Conservation (phyloP, 2,329 filamentous ascomycete species). For the Cylindrodendrum hubeiense region DNA sequence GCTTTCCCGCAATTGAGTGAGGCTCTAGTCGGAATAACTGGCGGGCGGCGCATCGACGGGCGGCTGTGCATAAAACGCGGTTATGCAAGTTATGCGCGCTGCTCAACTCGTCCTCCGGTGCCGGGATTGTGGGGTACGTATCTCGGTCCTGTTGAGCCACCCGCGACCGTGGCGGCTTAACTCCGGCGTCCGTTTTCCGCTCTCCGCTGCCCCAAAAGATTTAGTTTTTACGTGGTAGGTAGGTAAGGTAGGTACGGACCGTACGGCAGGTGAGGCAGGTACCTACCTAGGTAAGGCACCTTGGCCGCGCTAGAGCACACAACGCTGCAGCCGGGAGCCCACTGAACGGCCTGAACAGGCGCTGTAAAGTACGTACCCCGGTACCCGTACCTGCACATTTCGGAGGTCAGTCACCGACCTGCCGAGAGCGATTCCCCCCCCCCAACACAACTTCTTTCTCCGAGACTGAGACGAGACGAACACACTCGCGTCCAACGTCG, state of each 20-base stretch:
- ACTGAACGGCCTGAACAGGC: too few species aligned
- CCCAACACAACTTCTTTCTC: slow-evolving; percentile 21
- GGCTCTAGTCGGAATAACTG: slow-evolving; percentile 40
- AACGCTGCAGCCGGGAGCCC: too few species aligned
- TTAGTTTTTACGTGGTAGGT: not conserved
- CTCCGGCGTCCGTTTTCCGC: slow-evolving; percentile 37
- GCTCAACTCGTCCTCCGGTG: slow-evolving; percentile 27
- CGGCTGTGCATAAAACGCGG: slow-evolving; percentile 28
- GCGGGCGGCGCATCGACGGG: slow-evolving; percentile 6
- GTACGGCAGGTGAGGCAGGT: too few species aligned
- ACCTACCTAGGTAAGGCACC: too few species aligned
- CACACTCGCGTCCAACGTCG: not conserved
- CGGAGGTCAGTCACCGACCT: slow-evolving; percentile 19
- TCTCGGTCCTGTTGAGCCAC: not conserved
- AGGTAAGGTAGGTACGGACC: too few species aligned
- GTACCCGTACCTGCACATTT: slow-evolving; percentile 4
- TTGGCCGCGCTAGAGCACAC: too few species aligned
- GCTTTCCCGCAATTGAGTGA: slow-evolving; percentile 32
- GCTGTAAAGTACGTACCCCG: not conserved
- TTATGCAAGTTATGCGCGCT: slow-evolving; percentile 29
- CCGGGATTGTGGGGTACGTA: slow-evolving; percentile 25
- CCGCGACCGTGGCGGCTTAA: slow-evolving; percentile 36
- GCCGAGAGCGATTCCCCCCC: not conserved
- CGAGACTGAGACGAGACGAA: not conserved
- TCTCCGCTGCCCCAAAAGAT: slow-evolving; percentile 13